phyloP scores from a whole-genome alignment of 1,284 basidiomycete genomes.

The Puccinia novopanici region DNA sequence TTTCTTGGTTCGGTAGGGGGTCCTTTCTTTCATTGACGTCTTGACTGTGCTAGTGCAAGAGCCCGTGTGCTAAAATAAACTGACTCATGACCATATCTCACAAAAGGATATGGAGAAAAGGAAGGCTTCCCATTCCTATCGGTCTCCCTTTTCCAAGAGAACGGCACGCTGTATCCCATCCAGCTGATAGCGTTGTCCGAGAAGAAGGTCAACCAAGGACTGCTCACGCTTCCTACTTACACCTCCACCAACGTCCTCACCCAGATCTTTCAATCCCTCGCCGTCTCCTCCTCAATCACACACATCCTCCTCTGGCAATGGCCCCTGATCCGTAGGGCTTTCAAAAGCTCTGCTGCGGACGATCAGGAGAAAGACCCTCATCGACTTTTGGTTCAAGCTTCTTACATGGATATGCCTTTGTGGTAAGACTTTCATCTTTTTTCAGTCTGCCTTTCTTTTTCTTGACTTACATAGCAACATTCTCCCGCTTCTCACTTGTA shows the following conservation, averaged over 20 bases:
- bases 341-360: background rate
- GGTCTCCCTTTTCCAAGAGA: conserved; percentile 24
- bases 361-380: conserved; percentile 24
- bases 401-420: conserved; percentile 19
- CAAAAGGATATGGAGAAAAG: conserved; percentile 5
- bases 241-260: conserved; percentile 22
- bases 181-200: background rate
- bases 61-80: too few species aligned
- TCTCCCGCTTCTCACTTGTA: too few species aligned
- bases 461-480: too few species aligned
- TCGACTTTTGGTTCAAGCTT: conserved; percentile 22
- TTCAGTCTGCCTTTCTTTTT: too few species aligned
- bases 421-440: background rate
- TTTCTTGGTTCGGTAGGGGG: conserved; percentile 36
- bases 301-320: conserved; percentile 28
- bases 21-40: background rate
- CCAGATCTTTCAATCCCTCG: conserved; percentile 32
- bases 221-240: conserved; percentile 5
- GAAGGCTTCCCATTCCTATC: conserved; percentile 36
- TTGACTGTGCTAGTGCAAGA: too few species aligned
- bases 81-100: background rate
- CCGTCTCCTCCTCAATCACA: conserved; percentile 27
- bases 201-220: background rate
- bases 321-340: conserved; percentile 19
- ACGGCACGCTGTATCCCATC: conserved; percentile 23